These are phyloP conservation scores for Pythium grandisporangium DNA, from an alignment of 352 stramenopile species.

Conservation along the genomic window DNA sequence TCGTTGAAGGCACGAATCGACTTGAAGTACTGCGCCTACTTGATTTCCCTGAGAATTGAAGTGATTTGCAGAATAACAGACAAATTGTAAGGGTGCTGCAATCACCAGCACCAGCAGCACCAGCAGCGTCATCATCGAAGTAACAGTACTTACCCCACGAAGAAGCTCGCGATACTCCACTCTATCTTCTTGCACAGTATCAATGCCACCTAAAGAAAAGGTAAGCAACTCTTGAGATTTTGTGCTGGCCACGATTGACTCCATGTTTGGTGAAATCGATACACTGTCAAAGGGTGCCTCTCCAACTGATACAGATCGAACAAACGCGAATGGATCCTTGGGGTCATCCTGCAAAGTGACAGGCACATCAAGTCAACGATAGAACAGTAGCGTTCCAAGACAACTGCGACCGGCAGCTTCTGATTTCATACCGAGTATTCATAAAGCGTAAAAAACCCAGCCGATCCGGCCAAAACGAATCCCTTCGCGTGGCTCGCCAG, in stretches of 20 bases:
- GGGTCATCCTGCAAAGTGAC: conserved; percentile 40
- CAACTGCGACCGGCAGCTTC: too few relatives aligned
- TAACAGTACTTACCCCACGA: conserved; percentile 24
- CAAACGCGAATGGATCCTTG: conserved; percentile 73
- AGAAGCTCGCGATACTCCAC: conserved; percentile 60
- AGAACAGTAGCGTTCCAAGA: too few relatives aligned
- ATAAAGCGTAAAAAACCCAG: conserved; percentile 70
- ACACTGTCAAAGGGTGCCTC: conserved; percentile 74
- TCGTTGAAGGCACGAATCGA: conserved; percentile 79
- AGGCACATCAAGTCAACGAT: background rate
- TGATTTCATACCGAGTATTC: conserved; percentile 51
- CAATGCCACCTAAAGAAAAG: conserved; percentile 61
- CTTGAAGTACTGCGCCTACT: conserved; percentile 48
- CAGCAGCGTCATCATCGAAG: background rate
- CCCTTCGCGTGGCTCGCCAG: conserved; percentile 53
- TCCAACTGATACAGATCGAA: conserved; percentile 53
- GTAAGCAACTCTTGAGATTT: conserved; percentile 59
- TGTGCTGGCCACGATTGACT: conserved; percentile 50
- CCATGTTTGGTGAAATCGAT: conserved; percentile 50
- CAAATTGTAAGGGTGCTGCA: background rate
- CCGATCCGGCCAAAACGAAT: conserved; percentile 64
- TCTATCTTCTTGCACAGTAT: conserved; percentile 65
- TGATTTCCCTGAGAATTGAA: conserved; percentile 40
- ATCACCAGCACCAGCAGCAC: too few relatives aligned
- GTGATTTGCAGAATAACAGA: background rate